Base-by-base conservation (phyloP, 2,329 filamentous ascomycete genomes). In the Lachnellula arida region DNA sequence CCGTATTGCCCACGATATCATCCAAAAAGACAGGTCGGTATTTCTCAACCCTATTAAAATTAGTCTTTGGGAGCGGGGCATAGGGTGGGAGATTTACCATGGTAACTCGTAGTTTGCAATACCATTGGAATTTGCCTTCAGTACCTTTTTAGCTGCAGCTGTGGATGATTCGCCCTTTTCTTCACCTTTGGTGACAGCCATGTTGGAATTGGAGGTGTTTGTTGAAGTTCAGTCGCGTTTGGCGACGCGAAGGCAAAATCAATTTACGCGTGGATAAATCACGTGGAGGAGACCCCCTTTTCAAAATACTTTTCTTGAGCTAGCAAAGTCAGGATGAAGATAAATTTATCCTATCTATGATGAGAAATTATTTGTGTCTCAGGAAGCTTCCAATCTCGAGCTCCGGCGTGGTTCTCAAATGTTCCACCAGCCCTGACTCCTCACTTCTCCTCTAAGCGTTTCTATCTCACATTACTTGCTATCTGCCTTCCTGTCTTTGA, bases 1-100 rank as follows among this genome's bases (percentile, higher is more conserved):
- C 94, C 19, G 90, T 96, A 74, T 99, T 99, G 69, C 94, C 94
- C 53, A 99, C 94, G 52, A 99, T 87, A 75, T 99, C 93, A 75
- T 97, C 91, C 32, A 99, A 85, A 74, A 95, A 95, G 52, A 96
- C 82, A 1, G 94, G 94, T 40, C 94, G 84, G 76, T 97, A 99
- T 73, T 99, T 99, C 75, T 99, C 94, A 59, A 99, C 94, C 94
- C 93, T 97, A 61, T 25, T 25, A 43, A 17, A 46, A 51, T 57
- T 9, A 62, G 60, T 63, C 62, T 65, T 53, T 68, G 59, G 3
- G 34, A 51, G 39, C 22, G 19, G 35, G 42, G n/a, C 46, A 12
- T 35, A 39, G 23, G 42, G n/a, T n/a, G 2, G 6, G 34, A 25
- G 1, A 57, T 58, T 46, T 76, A 91, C 88, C 89, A 94, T 74